Evolutionary conservation across 768 basidiomycete genomes (phyloP).

Genomic region (Rhizopogon vinicolor): DNA sequence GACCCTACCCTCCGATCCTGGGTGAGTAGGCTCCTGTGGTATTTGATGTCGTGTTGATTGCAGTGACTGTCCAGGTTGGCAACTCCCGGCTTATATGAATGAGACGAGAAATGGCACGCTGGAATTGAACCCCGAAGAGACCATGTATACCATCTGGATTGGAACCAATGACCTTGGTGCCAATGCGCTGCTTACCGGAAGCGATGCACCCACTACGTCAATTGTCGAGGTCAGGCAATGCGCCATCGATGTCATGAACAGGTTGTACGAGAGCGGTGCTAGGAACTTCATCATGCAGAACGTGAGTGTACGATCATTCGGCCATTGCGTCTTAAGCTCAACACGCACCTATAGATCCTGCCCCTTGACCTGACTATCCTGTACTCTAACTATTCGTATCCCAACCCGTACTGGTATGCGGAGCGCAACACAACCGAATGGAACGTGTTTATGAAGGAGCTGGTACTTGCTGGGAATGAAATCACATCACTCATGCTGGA

Average conservation of each 20-base stretch:
- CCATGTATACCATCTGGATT: conserved; percentile 65
- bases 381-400: conserved; percentile 44
- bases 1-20: conserved; percentile 55
- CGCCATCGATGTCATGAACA: conserved; percentile 55
- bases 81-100: conserved; percentile 46
- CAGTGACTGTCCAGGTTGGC: conserved; percentile 6
- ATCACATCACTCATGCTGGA: conserved; percentile 48
- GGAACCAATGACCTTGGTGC: conserved; percentile 63
- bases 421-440: conserved; percentile 53
- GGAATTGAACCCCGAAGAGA: conserved; percentile 36
- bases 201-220: conserved; percentile 39
- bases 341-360: conserved; percentile 41
- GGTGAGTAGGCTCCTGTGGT: conserved; percentile 34
- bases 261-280: conserved; percentile 52
- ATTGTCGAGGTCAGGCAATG: conserved; percentile 55
- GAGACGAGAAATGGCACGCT: conserved; percentile 39
- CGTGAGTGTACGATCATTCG: conserved; percentile 30
- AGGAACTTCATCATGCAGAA: conserved; percentile 70
- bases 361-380: conserved; percentile 47
- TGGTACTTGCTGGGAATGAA: conserved; percentile 46
- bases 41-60: background rate
- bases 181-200: conserved; percentile 49
- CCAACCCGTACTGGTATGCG: conserved; percentile 45
- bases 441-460: conserved; percentile 51
- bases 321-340: background rate